phyloP scores from a whole-genome alignment of 352 stramenopile species.

The Phytophthora melonis region DNA sequence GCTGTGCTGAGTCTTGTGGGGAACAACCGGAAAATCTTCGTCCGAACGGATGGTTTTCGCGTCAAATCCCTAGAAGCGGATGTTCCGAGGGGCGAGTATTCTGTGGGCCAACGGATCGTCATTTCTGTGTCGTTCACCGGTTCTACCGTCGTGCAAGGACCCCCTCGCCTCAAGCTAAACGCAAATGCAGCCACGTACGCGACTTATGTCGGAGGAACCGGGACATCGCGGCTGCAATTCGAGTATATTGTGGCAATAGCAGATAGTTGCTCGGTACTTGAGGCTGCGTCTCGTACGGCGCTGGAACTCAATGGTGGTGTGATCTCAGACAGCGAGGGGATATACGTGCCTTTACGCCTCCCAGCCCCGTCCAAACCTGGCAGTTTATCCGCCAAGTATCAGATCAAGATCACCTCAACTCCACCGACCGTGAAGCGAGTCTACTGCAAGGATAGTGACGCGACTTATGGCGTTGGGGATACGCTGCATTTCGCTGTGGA shows the following conservation, averaged over 20 bases:
- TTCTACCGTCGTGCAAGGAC: constrained; percentile 59
- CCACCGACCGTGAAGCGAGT: constrained; percentile 54
- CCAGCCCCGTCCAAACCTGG: constrained; percentile 32
- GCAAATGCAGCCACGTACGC: constrained; percentile 51
- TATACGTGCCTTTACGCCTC: constrained; percentile 64
- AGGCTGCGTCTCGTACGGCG: constrained; percentile 54
- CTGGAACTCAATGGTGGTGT: constrained; percentile 62
- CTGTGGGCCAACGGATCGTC: constrained; percentile 64
- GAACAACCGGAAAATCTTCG: constrained; percentile 65
- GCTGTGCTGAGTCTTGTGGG: constrained; percentile 67
- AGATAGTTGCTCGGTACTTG: constrained; percentile 54
- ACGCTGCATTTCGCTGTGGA: constrained; percentile 52
- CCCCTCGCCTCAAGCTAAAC: constrained; percentile 62
- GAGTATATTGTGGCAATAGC: constrained; percentile 61
- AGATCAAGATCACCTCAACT: constrained; percentile 56
- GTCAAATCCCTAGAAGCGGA: constrained; percentile 47
- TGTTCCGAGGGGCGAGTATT: constrained; percentile 58
- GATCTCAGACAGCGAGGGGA: constrained; percentile 54
- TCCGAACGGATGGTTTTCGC: constrained; percentile 69
- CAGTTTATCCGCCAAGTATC: constrained; percentile 56
- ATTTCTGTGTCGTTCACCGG: constrained; percentile 63
- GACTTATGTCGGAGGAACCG: constrained; percentile 60
- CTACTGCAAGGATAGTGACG: constrained; percentile 39
- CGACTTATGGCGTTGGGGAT: constrained; percentile 60
- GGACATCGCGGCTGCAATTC: constrained; percentile 56